phyloP scores from a whole-genome alignment of 106 monocot species.

The Platanthera guangdongensis region DNA sequence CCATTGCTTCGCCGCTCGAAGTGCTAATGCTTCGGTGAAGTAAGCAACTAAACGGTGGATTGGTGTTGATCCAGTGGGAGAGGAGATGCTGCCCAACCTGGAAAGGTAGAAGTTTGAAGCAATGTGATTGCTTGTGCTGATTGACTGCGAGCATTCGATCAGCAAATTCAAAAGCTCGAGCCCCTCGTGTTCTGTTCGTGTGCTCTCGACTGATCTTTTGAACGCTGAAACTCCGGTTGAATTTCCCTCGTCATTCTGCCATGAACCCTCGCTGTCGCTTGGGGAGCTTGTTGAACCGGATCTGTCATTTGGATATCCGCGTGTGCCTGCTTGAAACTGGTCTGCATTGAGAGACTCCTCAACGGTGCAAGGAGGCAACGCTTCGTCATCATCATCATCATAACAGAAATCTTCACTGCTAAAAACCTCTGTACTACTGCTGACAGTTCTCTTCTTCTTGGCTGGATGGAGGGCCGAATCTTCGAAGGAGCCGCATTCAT shows the following conservation, averaged over 20 bases:
- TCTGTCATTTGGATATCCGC: background rate
- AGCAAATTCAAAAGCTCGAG: constrained; percentile 1
- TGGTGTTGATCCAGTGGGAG: constrained; percentile 32
- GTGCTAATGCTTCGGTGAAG: constrained; percentile 59
- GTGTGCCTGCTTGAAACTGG: background rate
- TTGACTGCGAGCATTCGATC: background rate
- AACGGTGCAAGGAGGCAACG: background rate
- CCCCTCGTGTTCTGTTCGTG: background rate
- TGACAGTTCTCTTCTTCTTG: background rate
- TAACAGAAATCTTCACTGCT: background rate
- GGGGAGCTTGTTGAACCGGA: background rate
- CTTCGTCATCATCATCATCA: background rate
- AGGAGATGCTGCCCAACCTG: constrained; percentile 48
- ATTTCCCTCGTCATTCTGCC: background rate
- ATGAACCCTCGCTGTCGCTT: constrained; percentile 1
- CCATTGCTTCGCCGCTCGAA: constrained; percentile 43
- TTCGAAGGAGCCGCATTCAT: background rate
- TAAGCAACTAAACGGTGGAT: constrained; percentile 60
- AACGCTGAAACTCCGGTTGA: background rate
- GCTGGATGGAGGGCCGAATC: background rate
- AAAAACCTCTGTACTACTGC: background rate
- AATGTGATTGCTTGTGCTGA: constrained; percentile 25
- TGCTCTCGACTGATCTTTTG: background rate
- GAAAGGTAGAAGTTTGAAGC: constrained; percentile 39
- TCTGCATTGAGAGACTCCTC: background rate